These are phyloP conservation scores for Beauveria rudraprayagi DNA, from an alignment of 2,329 filamentous ascomycete species.

Conservation along the genomic window DNA sequence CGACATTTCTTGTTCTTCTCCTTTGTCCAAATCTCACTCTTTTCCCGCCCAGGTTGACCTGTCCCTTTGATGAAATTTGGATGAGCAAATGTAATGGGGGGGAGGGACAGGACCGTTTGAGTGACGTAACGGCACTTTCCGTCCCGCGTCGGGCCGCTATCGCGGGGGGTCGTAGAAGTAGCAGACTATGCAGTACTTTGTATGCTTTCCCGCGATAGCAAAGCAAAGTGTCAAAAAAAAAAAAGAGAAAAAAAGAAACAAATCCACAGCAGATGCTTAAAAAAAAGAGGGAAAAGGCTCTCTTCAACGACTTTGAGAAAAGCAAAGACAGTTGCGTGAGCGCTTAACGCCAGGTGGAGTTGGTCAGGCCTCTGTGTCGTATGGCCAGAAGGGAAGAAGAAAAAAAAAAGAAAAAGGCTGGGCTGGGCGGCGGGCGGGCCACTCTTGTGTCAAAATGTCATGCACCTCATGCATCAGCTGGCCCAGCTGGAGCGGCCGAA, in stretches of 20 bases:
- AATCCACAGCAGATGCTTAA: neutral
- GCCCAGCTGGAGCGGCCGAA: neutral
- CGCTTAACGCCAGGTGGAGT: neutral
- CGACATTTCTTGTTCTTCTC: neutral
- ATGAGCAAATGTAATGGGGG: neutral
- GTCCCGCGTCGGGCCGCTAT: conserved; percentile 7
- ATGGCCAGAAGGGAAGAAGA: neutral
- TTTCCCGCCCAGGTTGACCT: neutral
- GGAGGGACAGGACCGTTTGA: neutral
- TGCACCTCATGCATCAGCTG: conserved; percentile 9
- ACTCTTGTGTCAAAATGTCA: neutral
- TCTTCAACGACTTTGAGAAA: neutral
- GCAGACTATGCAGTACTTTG: neutral
- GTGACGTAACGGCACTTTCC: conserved; percentile 5
- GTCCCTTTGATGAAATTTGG: too few relatives aligned
- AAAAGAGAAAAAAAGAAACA: neutral
- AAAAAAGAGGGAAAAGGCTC: neutral
- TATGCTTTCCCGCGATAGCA: neutral
- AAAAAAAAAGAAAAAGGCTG: neutral
- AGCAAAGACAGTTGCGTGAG: neutral
- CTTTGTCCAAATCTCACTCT: neutral
- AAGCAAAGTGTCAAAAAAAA: neutral
- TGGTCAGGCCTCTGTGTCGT: neutral
- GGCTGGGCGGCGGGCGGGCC: neutral
- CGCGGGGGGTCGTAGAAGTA: neutral